Evolutionary conservation across 768 basidiomycete species (phyloP), one percentile per base, ranked within the genome.

Genomic region (Pisolithus orientalis): DNA sequence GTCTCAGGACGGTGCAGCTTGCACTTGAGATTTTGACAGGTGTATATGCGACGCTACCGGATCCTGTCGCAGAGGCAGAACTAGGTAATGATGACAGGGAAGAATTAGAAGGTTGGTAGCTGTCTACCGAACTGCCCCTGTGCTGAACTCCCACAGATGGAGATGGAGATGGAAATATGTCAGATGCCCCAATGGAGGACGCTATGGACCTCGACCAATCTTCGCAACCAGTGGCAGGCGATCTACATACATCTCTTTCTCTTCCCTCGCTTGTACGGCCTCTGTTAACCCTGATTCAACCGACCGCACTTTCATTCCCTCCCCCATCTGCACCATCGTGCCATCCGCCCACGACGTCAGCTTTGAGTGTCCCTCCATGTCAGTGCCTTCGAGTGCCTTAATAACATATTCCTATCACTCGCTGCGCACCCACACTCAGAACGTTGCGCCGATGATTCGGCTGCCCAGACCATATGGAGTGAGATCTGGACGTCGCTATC

Each of bases 261-360:
- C 72, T 89, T 31, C 77, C 81, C 0, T 70, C 79, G 1, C 75
- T 94, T n/a, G 80, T 86, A 9, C 72, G 75, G 25, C 85, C 90
- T 3, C 72, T 89, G 6, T 73, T 93, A 5, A 64, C 77, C 2
- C 78, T 95, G 28, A 76, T 86, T 40, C 82, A 81, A 29, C 90
- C 91, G 0, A 92, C 88, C 0, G 62, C 77, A 0, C 78, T 94
- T 14, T 95, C 94, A 4, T 95, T 94, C 72, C 80, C 87, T 14
- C 89, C 90, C 0, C 73, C 78, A 16, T 75, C 80, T 24, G 69
- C 77, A 5, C 80, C 80, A 10, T 93, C 91, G 0, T 73, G 78
- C 21, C 90, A 95, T 62, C 90, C 92, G 39, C 94, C 94, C 2
- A 93, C 86, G 11, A 95, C 94, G 0, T 90, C 92, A 25, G 87